Base-by-base conservation (phyloP, 768 basidiomycete species). In the Phallus indusiatus region DNA sequence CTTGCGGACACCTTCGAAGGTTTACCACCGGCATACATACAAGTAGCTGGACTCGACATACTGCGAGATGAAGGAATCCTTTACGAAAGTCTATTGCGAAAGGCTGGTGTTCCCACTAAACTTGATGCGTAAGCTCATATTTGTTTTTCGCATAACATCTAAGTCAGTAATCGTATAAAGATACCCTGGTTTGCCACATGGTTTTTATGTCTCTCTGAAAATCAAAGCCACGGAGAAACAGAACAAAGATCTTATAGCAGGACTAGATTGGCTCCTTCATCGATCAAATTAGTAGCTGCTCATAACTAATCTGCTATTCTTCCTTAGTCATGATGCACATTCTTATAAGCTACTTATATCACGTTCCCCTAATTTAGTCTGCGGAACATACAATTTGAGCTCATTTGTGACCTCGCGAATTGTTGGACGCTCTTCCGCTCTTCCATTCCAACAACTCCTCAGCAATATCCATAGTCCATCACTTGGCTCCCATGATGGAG, bases 51-150 rank as follows among this genome's bases (percentile, higher is more conserved):
- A 7, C 37, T 58, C 18, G 69, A 70, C 53, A 62, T 64, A 12
- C 51, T 68, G 21, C 62, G 68, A 35, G 69, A 70, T 52, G 69
- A 70, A 42, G 68, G 62, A 5, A 20, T 67, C 9, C 54, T 68
- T 2, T 70, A 68, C 53, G 68, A 64, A 46, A 56, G 63, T 22
- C 28, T 64, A 2, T 60, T 69, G 18, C 56, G 62, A 9, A 64
- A 68, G 28, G 58, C 59, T 2, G 65, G 66, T 0, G 67, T 67
- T 0, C 24, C 54, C 47, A 65, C 64, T 11, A 66, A 61, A 50
- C 34, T 69, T n/a, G 62, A 63, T 35, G 50, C 65, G 66, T 67
- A 53, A 49, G 62, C 62, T 42, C 42, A 42, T 42, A 14, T n/a
- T 1, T 55, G 37, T 16, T 14, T 24, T 17, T 35, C 28, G 36